Base-by-base conservation (phyloP, 2,329 filamentous ascomycete genomes). In the Pestalotiopsis fici region DNA sequence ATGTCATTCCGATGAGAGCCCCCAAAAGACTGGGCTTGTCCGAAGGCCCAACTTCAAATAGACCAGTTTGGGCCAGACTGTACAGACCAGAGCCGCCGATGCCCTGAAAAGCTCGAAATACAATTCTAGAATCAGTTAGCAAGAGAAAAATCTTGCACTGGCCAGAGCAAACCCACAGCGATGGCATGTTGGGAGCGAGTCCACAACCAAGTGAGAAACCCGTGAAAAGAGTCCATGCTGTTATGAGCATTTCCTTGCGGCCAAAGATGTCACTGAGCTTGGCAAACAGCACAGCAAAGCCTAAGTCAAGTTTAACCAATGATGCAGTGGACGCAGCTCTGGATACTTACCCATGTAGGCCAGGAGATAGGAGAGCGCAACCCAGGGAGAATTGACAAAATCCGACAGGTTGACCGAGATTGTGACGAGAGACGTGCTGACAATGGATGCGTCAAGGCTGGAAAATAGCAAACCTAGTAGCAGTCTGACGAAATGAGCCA, bases 81-180 rank as follows among this genome's bases (percentile, higher is more conserved):
- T 90, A 91, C 27, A 90, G 78, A 0, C 88, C 88, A 9, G 88
- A 88, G 2, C 86, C 88, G 0, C 88, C 88, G 56, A 90, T 82
- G 4, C 88, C 88, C 67, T 90, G 88, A 15, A 90, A 83, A 1
- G 86, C 85, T 23, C 88, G 85, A 67, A 83, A 90, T 15, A 87
- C 72, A 60, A 90, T 89, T 1, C 87, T 89, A 60, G 15, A 23
- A 35, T 47, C 1, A 7, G 37, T 54, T 4, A 31, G 18, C 21
- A 4, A 7, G 12, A 28, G 18, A 13, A 21, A 28, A 21, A n/a
- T 4, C 15, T 2, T 27, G 18, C 1, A 25, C n/a, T 35, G 25
- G 13, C 11, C 15, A 1, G 12, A 9, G 12, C 7, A 3, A 35
- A 74, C 83, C 57, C 78, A 87, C 85, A 89, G 78, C 47, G 85